Base-by-base conservation (phyloP, 495 filamentous ascomycete species). In the Aspergillus nanangensis region DNA sequence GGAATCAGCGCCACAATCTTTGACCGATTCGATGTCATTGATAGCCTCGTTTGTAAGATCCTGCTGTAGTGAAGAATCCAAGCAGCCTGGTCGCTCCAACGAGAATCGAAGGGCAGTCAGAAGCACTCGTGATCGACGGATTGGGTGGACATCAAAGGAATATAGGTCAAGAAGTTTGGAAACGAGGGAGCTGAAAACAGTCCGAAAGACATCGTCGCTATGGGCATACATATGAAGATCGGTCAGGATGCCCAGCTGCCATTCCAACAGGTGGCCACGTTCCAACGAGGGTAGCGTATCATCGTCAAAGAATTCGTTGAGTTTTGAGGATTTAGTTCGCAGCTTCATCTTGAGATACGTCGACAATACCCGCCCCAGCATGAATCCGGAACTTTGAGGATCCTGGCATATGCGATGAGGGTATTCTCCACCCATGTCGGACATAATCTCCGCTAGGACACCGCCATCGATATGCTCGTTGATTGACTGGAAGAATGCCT, bases 221-320 rank as follows among this genome's bases (percentile, higher is more conserved):
- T 52, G 43, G 19, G 57, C 53, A 18, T 58, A 53, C 5, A 43
- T 22, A 18, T 65, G 58, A 20, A 69, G 45, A 27, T 71, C 67
- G 18, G 57, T 41, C 33, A 75, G 42, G 8, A 74, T 47, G 10
- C 54, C 40, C 41, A 84, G 55, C 50, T 84, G 79, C 67, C 72
- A 78, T 55, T 83, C 80, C 11, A 86, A 62, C 22, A 84, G 44
- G 14, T 74, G 45, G 8, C 72, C 77, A 50, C 75, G 56, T 41
- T 69, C 56, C 18, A 58, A 50, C 13, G 48, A 13, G 3, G 50
- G 31, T 18, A 80, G 55, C 1, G 52, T 45, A 4, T 60, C 44
- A 13, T 72, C 61, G 36, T 82, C 74, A 44, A 76, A 78, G 23
- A 71, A 50, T n/a, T 53, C 44, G 1, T 27, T 38, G 1, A 53